A percentile compares a stretch with the other conserved stretches of the same genome.
phyloP scores from a whole-genome alignment of 1,284 basidiomycete genomes.

The Thecaphora thlaspeos region DNA sequence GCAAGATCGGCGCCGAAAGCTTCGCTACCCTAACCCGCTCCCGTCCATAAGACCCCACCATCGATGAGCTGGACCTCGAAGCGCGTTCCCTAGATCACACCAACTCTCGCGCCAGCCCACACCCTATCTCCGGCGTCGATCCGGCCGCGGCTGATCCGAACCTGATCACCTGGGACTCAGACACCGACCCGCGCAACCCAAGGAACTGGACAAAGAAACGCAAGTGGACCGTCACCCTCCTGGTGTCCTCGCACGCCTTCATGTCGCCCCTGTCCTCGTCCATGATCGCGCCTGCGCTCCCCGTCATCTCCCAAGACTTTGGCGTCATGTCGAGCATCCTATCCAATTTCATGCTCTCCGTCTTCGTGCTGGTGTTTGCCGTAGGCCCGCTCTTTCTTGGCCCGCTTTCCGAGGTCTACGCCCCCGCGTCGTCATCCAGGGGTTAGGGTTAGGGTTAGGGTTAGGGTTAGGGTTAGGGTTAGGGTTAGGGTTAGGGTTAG shows the following conservation, averaged over 20 bases:
- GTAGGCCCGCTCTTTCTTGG: conserved; percentile 43
- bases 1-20: no score
- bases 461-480: no score
- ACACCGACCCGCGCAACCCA: conserved; percentile 67
- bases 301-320: conserved; percentile 34
- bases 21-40: no score
- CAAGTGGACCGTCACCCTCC: conserved; percentile 66
- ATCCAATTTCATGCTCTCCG: conserved; percentile 38
- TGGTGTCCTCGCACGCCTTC: conserved; percentile 47
- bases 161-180: conserved; percentile 67
- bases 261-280: conserved; percentile 46
- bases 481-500: no score
- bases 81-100: no score
- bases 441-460: no score
- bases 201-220: conserved; percentile 67
- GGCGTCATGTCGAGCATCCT: conserved; percentile 17
- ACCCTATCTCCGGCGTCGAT: no score
- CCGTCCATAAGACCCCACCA: no score
- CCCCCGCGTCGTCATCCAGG: conserved; percentile 44
- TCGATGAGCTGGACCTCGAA: no score
- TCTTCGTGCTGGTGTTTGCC: conserved; percentile 46
- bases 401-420: conserved; percentile 66
- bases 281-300: conserved; percentile 51
- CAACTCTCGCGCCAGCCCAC: no score
- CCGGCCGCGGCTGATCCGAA: no score